Evolutionary conservation across 2,329 filamentous ascomycete species (phyloP).

Genomic region (Eutypella sp.): DNA sequence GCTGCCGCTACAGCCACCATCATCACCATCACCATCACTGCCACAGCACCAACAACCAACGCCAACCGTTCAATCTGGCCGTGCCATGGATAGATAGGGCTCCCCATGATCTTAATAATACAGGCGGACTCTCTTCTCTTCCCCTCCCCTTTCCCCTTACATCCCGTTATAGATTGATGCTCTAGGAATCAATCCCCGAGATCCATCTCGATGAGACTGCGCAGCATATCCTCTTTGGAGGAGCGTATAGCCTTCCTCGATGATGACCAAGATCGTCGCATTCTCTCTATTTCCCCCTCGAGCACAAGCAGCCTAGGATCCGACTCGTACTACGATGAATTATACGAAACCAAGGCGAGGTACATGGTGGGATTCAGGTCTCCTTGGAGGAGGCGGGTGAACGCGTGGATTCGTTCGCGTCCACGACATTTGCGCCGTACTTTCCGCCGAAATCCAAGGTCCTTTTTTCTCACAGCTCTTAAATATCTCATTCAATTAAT

Average conservation of each 20-base stretch:
- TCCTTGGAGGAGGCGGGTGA: background rate
- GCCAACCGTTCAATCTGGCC: background rate
- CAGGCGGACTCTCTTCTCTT: no score
- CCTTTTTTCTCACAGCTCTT: background rate
- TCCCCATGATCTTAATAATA: slow-evolving; percentile 1
- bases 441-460: background rate
- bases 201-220: background rate
- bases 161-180: background rate
- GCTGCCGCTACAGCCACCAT: no score
- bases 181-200: no score
- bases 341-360: background rate
- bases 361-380: slow-evolving; percentile 1
- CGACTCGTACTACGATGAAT: background rate
- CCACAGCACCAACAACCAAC: background rate
- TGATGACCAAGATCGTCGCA: background rate
- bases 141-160: background rate
- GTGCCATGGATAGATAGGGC: background rate
- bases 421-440: background rate
- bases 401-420: background rate
- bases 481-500: background rate
- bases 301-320: background rate
- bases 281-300: background rate
- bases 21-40: no score
- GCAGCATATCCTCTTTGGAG: background rate
- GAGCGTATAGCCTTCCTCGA: background rate